phyloP scores from a whole-genome alignment of 2,329 filamentous ascomycete species.

The Calonectria naviculata region DNA sequence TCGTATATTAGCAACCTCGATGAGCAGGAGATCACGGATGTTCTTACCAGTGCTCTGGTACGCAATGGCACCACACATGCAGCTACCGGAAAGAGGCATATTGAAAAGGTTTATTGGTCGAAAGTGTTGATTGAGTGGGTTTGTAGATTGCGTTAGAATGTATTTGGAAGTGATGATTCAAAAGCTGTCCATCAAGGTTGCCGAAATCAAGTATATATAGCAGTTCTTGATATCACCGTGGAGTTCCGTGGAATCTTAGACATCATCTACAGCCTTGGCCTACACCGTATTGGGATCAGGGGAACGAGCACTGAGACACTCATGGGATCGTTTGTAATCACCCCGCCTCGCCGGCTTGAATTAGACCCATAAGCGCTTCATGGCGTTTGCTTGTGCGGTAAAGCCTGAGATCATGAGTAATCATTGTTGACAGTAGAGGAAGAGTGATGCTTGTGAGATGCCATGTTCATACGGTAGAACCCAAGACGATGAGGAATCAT shows the following conservation, averaged over 20 bases:
- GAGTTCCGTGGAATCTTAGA: neutral
- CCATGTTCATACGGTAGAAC: neutral
- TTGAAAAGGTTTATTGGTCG: neutral
- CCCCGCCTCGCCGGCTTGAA: neutral
- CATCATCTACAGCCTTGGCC: neutral
- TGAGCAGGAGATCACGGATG: neutral
- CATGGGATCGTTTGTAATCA: neutral
- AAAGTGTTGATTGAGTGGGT: neutral
- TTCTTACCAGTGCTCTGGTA: conserved; percentile 47
- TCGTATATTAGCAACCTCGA: neutral
- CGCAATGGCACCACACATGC: conserved; percentile 49
- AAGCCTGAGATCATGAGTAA: neutral
- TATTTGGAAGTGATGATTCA: neutral
- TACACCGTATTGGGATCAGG: neutral
- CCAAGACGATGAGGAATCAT: neutral
- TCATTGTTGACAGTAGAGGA: neutral
- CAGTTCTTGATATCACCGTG: neutral
- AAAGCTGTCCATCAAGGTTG: conserved; percentile 4
- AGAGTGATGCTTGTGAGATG: neutral
- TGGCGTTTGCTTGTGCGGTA: neutral
- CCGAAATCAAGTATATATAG: neutral
- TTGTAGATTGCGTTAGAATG: neutral
- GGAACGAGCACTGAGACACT: neutral
- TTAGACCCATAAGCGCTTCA: neutral
- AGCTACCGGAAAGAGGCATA: conserved; percentile 46